Evolutionary conservation across 495 filamentous ascomycete genomes (phyloP), one percentile per base, ranked within the genome.

Genomic region (Umbilicaria muhlenbergii): DNA sequence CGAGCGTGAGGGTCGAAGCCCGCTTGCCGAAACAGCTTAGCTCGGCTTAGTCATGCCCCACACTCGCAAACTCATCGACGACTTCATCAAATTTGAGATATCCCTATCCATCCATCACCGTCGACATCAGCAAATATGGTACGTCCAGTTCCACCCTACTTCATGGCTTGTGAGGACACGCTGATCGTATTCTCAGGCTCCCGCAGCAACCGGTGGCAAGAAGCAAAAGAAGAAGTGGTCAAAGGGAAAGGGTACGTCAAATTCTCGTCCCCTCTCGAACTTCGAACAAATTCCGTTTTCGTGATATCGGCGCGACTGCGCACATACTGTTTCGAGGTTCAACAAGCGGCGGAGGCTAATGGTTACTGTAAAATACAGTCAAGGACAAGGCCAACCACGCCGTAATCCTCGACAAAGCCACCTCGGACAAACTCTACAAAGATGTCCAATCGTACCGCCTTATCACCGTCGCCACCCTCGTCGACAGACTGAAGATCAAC

Each of bases 211-310:
- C 54, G 86, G 84, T 62, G 85, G 81, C 64, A 93, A 92, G 80
- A 94, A 93, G 75, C 84, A 89, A 66, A 94, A 94, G 85, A 96
- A 96, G 86, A 94, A 95, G 89, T 95, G 89, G 89, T 94, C 88
- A 57, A 98, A 95, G 85, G 92, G 86, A 69, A 94, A 94, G 78
- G 83, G 83, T 87, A 78, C 57, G 72, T 65, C 57, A 61, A 53
- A 39, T 39, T 31, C 31, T 33, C 42, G 21, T 32, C 32, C 32
- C 21, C 33, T 42, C 32, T 21, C 41, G 16, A 28, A 28, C 34
- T 34, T 16, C 28, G 13, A 37, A 13, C 21, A 21, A n/a, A n/a
- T n/a, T n/a, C n/a, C n/a, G n/a, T n/a, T n/a, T n/a, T n/a, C n/a
- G n/a, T n/a, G n/a, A n/a, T n/a, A n/a, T n/a, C n/a, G n/a, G n/a